Base-by-base conservation (phyloP, 1,284 basidiomycete genomes). In the Apiotrichum gracile region DNA sequence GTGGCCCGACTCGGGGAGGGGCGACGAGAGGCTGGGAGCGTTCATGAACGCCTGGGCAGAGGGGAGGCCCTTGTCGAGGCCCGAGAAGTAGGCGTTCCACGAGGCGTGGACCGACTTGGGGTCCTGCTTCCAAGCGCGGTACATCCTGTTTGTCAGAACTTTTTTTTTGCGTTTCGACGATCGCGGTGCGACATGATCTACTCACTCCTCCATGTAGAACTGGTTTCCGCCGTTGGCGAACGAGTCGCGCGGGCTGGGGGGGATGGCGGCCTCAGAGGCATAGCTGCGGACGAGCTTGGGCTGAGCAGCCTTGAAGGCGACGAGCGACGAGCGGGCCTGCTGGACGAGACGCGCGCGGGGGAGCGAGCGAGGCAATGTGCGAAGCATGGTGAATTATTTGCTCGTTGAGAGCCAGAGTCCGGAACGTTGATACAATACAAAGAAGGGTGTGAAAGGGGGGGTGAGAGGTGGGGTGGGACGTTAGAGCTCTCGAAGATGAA, bases 41-140 rank as follows among this genome's bases (percentile, higher is more conserved):
- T 88, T 85, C 53, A 83, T 83, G 79, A 91, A 98, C 2, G 94
- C 91, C 62, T 87, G 82, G 41, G 85, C 76, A 58, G 89, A 89
- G 4, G 85, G 79, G 19, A 97, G 72, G 53, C 94, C 94, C 66
- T 87, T 87, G 66, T 96, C 91, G 72, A 98, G 82, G 37, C 91
- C 96, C 12, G 84, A 82, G 72, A 99, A 99, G 78, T 99, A 99
- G 51, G 86, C 83, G 61, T 88, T 83, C 96, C 96, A 99, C 29
- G 91, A 96, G 3, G 84, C 80, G 77, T 99, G 94, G 0, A 99
- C 96, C 41, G 88, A 87, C 62, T 83, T 82, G 38, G 91, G 90
- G 77, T 99, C 89, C 75, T 88, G 80, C 76, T 84, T 85, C 90
- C 90, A 96, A 63, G 85, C 82, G 63, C 83, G 83, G 78, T 92